Base-by-base conservation (phyloP, 2,329 filamentous ascomycete species). In the Escovopsis sp. region DNA sequence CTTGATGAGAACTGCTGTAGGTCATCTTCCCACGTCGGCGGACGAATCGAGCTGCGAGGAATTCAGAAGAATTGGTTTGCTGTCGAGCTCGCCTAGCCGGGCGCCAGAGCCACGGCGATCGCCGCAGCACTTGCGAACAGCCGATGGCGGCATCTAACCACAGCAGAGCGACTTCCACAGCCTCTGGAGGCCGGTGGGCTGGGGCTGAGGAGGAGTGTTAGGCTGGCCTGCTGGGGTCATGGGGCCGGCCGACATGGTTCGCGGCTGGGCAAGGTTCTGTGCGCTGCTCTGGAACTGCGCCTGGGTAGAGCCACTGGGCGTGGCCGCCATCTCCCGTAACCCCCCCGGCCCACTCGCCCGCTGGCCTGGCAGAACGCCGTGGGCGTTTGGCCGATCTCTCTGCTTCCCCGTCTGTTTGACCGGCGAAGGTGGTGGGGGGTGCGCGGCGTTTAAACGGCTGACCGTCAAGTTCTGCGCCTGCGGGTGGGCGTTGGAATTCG, bases 271-370 rank as follows among this genome's bases (percentile, higher is more conserved):
- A 45, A 93, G 70, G 58, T 94, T 90, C 57, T 85, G 83, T 53
- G 81, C 83, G 64, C 85, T 94, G 70, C 85, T 88, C 65, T 93
- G 86, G 69, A 94, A 94, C 56, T 94, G 88, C 46, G 88, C 88
- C 60, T 92, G 84, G 44, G 85, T 94, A 54, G 85, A 94, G 50
- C 81, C 84, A 54, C 87, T 79, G 48, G 86, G 83, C 45, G 87
- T 88, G 5, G 19, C 19, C 52, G 76, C 74, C 57, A 80, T 74
- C 57, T 92, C 83, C 57, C 76, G 70, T 51, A 77, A 69, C 56
- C 72, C 76, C 67, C 75, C 75, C 62, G 68, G 70, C 65, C 70
- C 76, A 70, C 77, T 86, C 61, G 72, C 74, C 64, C 85, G 76
- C 68, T 87, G 82, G 54, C 72, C 69, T 58, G 72, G 70, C 57